Evolutionary conservation across 805 yeast genomes (phyloP).

Genomic region (Wickerhamomyces bovis): DNA sequence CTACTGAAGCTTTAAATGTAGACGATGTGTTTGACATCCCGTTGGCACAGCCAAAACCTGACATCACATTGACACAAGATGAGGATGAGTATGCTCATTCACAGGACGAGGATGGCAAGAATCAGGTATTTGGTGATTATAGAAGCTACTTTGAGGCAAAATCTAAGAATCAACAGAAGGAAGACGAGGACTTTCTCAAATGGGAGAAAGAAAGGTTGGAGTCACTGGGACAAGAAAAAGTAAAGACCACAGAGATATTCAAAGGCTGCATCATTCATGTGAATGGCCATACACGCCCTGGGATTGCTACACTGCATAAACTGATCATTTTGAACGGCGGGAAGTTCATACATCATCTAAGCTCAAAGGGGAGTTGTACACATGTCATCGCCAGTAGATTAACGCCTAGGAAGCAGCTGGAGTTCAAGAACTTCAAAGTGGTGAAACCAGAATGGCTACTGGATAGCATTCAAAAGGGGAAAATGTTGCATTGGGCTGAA

Average conservation of each 20-base stretch:
- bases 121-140: slow-evolving; percentile 58
- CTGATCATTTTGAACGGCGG: slow-evolving; percentile 80
- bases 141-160: slow-evolving; percentile 60
- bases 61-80: not conserved
- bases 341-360: slow-evolving; percentile 56
- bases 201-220: slow-evolving; percentile 40
- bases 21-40: slow-evolving; percentile 2
- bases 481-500: slow-evolving; percentile 62
- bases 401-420: slow-evolving; percentile 67
- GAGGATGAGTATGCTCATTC: not conserved
- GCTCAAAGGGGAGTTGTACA: slow-evolving; percentile 68
- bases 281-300: slow-evolving; percentile 86
- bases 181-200: slow-evolving; percentile 42
- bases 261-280: slow-evolving; percentile 62
- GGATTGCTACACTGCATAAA: slow-evolving; percentile 65
- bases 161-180: slow-evolving; percentile 51
- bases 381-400: slow-evolving; percentile 78
- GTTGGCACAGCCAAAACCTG: slow-evolving; percentile 4
- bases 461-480: slow-evolving; percentile 47
- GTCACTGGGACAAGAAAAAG: slow-evolving; percentile 1
- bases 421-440: slow-evolving; percentile 64
- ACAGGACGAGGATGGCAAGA: not conserved
- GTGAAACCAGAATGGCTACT: slow-evolving; percentile 80
- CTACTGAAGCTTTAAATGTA: not conserved
- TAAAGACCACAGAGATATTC: slow-evolving; percentile 37